Evolutionary conservation across 2,329 filamentous ascomycete genomes (phyloP).

Genomic region (Simplicillium aogashimaense): DNA sequence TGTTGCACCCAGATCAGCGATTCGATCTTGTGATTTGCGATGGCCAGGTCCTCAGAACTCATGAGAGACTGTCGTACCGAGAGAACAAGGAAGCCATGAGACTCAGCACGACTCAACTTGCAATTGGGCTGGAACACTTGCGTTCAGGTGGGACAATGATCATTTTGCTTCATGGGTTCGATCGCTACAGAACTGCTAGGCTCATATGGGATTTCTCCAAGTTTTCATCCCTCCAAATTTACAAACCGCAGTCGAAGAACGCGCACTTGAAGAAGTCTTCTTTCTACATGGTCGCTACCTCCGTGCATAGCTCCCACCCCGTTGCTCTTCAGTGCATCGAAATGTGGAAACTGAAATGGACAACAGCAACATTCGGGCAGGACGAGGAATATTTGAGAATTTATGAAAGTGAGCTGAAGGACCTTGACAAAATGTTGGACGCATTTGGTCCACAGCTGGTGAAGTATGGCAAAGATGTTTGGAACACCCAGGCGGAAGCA

Average conservation of each 20-base stretch:
- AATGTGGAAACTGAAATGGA: slow-evolving; percentile 30
- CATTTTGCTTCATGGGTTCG: slow-evolving; percentile 37
- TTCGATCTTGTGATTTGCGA: slow-evolving; percentile 38
- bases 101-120: slow-evolving; percentile 27
- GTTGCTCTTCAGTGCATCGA: slow-evolving; percentile 24
- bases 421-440: slow-evolving; percentile 15
- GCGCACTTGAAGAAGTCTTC: slow-evolving; percentile 33
- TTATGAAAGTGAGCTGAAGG: slow-evolving; percentile 1
- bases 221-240: slow-evolving; percentile 31
- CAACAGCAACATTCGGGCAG: slow-evolving; percentile 23
- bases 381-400: slow-evolving; percentile 14
- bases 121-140: slow-evolving; percentile 34
- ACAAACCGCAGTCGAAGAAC: slow-evolving; percentile 26
- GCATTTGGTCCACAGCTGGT: slow-evolving; percentile 24
- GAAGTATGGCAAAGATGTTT: slow-evolving; percentile 18
- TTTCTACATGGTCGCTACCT: slow-evolving; percentile 41
- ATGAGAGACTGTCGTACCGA: slow-evolving; percentile 20
- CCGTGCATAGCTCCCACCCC: slow-evolving; percentile 21
- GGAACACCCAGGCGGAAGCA: slow-evolving; percentile 23
- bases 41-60: slow-evolving; percentile 32
- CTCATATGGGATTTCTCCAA: slow-evolving; percentile 26
- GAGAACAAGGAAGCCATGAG: slow-evolving; percentile 23
- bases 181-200: slow-evolving; percentile 25
- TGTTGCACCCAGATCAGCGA: slow-evolving; percentile 11
- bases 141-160: slow-evolving; percentile 37